Base-by-base conservation (phyloP, 1,284 basidiomycete genomes). In the Heterobasidion irregulare region DNA sequence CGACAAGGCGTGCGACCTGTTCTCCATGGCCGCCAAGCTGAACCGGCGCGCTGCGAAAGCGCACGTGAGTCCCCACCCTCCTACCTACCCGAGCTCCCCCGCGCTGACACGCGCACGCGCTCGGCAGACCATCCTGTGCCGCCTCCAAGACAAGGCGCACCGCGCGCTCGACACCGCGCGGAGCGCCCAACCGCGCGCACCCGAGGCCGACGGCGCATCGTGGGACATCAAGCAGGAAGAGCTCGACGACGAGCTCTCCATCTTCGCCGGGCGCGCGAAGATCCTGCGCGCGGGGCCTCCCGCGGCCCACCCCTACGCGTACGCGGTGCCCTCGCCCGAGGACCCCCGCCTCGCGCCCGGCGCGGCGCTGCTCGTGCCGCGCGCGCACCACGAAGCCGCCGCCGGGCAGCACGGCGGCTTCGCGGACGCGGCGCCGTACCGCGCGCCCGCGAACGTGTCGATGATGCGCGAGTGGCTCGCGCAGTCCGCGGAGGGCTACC, bases 251-350 rank as follows among this genome's bases (percentile, higher is more conserved):
- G 84, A 84, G 50, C 69, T 86, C 8, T 70, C 76, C 0, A 81
- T 86, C 45, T 79, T 83, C 60, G 79, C 82, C 2, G 83, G 83
- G 2, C 77, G 77, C 56, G 80, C 78, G 0, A 74, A 79, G 12
- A 76, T 85, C 50, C 74, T 84, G 33, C 61, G 59, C n/a, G 38
- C 38, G 10, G 38, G 38, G 5, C 12, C 38, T 4, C 4, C 38
- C 10, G 38, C 38, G 26, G 26, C 26, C 26, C 26, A 26, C 26
- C 26, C 26, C 26, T 26, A 26, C 26, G 26, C 26, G 26, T 26
- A 26, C 26, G 26, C 26, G 26, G 26, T 5, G 26, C 26, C 4
- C 5, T 26, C 26, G 26, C 26, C 26, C 26, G 26, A 26, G 26
- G 26, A 26, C 26, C 26, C 5, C 26, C 26, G 26, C 26, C 26